Percentiles rank a stretch among this genome's conserved stretches.
Conservation (phyloP, 768 basidiomycete species). For the Boletus eberwhitei region DNA sequence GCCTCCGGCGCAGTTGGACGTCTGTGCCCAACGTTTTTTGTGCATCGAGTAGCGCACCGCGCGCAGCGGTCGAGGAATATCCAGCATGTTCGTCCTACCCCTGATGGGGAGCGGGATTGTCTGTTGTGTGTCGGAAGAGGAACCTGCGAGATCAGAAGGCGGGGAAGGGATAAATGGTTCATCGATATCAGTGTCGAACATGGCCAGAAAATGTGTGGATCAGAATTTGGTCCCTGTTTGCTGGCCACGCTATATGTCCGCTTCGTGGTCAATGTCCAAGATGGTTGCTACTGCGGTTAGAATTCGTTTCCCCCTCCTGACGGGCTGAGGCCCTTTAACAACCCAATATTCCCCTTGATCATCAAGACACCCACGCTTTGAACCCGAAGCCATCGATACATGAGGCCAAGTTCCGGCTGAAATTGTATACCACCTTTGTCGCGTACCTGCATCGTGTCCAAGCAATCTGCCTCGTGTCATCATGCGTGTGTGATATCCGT, state of each 20-base stretch:
- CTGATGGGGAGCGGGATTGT: constrained; percentile 14
- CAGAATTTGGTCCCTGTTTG: constrained; percentile 5
- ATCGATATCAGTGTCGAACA: constrained; percentile 29
- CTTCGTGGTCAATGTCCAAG: constrained; percentile 5
- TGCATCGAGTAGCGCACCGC: constrained; percentile 33
- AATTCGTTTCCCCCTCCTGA: too few species aligned
- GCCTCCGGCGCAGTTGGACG: constrained; percentile 34
- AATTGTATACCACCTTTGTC: not conserved
- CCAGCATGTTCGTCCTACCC: constrained; percentile 19
- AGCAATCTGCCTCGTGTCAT: constrained; percentile 21
- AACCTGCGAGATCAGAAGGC: constrained; percentile 23
- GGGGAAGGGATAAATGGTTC: constrained; percentile 31
- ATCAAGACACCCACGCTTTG: constrained; percentile 9
- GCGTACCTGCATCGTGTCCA: constrained; percentile 26
- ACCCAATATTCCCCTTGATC: constrained; percentile 1
- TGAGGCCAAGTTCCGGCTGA: constrained; percentile 25
- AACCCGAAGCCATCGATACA: constrained; percentile 22
- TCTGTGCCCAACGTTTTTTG: constrained; percentile 32
- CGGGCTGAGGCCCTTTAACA: constrained; percentile 13
- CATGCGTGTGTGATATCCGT: not conserved
- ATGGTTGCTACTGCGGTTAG: not conserved
- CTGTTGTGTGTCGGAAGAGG: constrained; percentile 29
- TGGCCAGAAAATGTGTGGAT: constrained; percentile 10
- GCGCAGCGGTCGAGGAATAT: constrained; percentile 28
- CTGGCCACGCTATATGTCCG: constrained; percentile 11